phyloP scores from a whole-genome alignment of 306 rosid genomes.

The Cucumis hystrix region DNA sequence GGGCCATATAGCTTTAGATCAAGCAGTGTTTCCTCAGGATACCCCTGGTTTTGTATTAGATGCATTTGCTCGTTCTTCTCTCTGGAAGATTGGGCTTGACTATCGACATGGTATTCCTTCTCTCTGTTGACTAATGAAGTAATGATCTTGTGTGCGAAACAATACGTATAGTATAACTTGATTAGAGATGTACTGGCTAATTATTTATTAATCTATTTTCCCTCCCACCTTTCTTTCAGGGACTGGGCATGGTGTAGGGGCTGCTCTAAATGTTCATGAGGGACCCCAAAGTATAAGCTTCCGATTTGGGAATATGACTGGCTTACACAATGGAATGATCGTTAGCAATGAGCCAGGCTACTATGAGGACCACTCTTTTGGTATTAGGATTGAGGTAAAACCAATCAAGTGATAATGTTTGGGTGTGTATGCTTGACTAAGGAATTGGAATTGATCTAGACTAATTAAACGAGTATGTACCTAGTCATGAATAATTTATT shows the following conservation, averaged over 20 bases:
- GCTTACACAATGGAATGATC: slow-evolving; percentile 67
- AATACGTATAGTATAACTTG: neutral
- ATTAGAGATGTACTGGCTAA: neutral
- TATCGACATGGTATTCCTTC: slow-evolving; percentile 70
- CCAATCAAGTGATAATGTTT: slow-evolving; percentile 1
- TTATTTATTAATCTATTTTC: neutral
- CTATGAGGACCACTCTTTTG: slow-evolving; percentile 89
- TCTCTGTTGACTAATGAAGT: neutral
- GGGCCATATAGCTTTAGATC: slow-evolving; percentile 96
- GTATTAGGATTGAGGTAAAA: slow-evolving; percentile 85
- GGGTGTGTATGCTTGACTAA: neutral
- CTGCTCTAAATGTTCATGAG: slow-evolving; percentile 94
- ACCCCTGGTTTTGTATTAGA: slow-evolving; percentile 93
- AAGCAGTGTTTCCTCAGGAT: slow-evolving; percentile 72
- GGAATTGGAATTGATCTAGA: neutral
- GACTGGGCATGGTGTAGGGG: slow-evolving; percentile 97
- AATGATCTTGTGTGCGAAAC: neutral
- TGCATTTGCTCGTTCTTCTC: slow-evolving; percentile 89
- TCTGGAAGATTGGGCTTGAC: slow-evolving; percentile 97
- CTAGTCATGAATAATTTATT: no score
- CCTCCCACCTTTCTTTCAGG: slow-evolving; percentile 25
- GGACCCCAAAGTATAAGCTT: slow-evolving; percentile 91
- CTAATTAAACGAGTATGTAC: neutral
- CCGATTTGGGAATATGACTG: slow-evolving; percentile 72
- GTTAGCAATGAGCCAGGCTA: slow-evolving; percentile 98